Evolutionary conservation across 345 rosid species (phyloP).

Genomic region (Clarkia xantiana): DNA sequence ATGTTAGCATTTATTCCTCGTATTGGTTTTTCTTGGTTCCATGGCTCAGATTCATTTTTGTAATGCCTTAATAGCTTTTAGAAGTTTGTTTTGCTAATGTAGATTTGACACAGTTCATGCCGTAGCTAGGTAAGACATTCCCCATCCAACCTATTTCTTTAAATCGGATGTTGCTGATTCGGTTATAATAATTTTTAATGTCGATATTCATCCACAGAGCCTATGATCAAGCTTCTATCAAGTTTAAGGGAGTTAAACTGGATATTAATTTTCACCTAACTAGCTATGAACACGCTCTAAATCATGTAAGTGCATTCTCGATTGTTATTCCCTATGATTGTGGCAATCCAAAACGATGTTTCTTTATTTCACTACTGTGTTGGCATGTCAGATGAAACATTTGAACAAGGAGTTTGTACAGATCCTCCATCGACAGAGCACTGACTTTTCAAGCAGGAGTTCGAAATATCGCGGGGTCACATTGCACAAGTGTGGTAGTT

Average conservation of each 20-base stretch:
- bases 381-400: too few relatives aligned
- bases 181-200: neutral
- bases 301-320: too few relatives aligned
- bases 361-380: too few relatives aligned
- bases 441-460: constrained; percentile 83
- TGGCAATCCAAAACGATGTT: too few relatives aligned
- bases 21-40: neutral
- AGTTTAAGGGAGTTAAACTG: constrained; percentile 88
- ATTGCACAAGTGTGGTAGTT: too few relatives aligned
- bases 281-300: constrained; percentile 79
- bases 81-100: too few relatives aligned
- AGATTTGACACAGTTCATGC: constrained; percentile 97
- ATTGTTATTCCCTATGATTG: too few relatives aligned
- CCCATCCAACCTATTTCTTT: neutral
- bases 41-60: constrained; percentile 1
- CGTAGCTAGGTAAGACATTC: constrained; percentile 59
- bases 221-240: constrained; percentile 91
- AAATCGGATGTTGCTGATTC: neutral
- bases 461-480: constrained; percentile 85
- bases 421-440: constrained; percentile 87
- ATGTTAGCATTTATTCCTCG: neutral
- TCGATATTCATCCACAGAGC: constrained; percentile 35
- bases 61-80: neutral
- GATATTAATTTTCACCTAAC: constrained; percentile 72
- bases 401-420: too few relatives aligned